Conservation (phyloP, 441 rosid genomes). For the Populus tomentosa region DNA sequence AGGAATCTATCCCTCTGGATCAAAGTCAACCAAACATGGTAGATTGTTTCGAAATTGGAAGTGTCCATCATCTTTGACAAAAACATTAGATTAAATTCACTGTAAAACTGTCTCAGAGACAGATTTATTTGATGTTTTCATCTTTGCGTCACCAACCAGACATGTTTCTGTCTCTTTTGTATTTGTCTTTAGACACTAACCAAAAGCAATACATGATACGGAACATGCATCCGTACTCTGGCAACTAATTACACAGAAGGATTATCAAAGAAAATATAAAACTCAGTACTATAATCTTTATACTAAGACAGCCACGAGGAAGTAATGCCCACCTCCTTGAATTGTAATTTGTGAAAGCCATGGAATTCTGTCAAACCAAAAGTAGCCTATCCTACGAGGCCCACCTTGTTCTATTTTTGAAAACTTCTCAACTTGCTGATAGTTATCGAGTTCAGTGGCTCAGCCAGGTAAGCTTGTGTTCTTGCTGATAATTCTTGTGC, state of each 20-base stretch:
- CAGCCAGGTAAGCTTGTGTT: slow-evolving; percentile 26
- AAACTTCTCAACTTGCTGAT: slow-evolving; percentile 23
- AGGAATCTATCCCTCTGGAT: neutral
- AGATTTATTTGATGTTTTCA: too few relatives aligned
- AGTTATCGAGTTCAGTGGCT: slow-evolving; percentile 26
- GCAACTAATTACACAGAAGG: too few relatives aligned
- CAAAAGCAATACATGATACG: too few relatives aligned
- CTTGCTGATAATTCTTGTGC: slow-evolving; percentile 49
- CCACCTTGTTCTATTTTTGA: slow-evolving; percentile 12
- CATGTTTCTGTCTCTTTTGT: too few relatives aligned
- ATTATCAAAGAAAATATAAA: too few relatives aligned
- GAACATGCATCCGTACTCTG: too few relatives aligned
- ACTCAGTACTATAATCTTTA: too few relatives aligned
- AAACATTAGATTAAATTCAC: too few relatives aligned
- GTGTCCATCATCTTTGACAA: neutral
- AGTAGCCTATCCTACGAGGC: neutral
- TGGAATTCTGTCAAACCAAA: neutral
- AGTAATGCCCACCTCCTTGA: neutral
- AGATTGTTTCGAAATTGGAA: neutral
- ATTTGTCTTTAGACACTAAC: too few relatives aligned
- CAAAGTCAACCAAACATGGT: neutral
- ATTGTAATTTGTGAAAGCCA: neutral
- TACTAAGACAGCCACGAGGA: too few relatives aligned
- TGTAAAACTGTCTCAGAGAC: too few relatives aligned
- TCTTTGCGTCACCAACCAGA: too few relatives aligned